These are phyloP conservation scores for Xylariaceae sp. DNA, from an alignment of 2,329 filamentous ascomycete species.

Conservation along the genomic window DNA sequence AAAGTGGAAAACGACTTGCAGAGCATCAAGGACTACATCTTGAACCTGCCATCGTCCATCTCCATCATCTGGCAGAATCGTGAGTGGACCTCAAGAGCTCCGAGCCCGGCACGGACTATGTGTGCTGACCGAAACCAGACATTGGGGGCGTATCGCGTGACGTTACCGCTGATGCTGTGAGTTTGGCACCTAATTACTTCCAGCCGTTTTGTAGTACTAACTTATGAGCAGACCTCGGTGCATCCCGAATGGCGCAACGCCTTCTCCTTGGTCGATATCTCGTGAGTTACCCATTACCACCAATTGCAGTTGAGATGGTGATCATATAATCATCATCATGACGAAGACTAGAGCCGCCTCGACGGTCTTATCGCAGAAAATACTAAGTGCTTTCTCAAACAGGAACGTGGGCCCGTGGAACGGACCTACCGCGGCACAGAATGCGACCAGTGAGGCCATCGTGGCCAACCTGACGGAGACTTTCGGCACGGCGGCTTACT, in stretches of 20 bases:
- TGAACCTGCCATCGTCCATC: not conserved
- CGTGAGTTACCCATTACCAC: not conserved
- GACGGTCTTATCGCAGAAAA: no score
- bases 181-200: not conserved
- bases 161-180: slow-evolving; percentile 1
- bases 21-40: not conserved
- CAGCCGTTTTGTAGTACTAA: not conserved
- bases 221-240: slow-evolving; percentile 1
- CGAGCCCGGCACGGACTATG: not conserved
- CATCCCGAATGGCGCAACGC: slow-evolving; percentile 6
- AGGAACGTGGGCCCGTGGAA: slow-evolving; percentile 4
- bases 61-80: slow-evolving; percentile 5
- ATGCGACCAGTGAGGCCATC: not conserved
- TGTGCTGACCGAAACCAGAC: not conserved
- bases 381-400: no score
- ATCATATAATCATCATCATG: no score
- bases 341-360: no score
- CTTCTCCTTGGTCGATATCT: slow-evolving; percentile 2
- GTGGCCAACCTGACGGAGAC: not conserved
- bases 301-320: not conserved
- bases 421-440: slow-evolving; percentile 3
- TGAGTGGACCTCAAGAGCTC: not conserved
- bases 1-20: not conserved
- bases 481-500: not conserved
- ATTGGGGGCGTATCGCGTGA: not conserved